These are phyloP conservation scores for Eudorina sp. DNA, from an alignment of 139 green algal species.

Conservation along the genomic window DNA sequence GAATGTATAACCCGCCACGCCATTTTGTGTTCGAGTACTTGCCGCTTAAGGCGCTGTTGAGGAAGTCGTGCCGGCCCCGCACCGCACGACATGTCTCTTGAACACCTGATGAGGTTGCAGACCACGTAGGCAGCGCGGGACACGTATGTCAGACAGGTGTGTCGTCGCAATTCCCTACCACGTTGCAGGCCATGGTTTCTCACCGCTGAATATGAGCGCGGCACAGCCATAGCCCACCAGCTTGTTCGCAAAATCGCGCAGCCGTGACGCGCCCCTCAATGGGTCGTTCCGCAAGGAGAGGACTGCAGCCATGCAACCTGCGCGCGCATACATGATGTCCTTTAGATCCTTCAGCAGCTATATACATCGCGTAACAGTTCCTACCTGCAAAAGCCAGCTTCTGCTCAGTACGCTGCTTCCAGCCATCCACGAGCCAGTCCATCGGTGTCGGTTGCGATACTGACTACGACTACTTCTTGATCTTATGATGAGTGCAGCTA, in stretches of 20 bases:
- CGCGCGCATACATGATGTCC: too few species aligned
- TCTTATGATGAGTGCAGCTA: too few species aligned
- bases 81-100: conserved; percentile 6
- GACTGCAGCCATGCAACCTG: conserved; percentile 15
- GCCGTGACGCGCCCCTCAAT: background rate
- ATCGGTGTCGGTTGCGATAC: too few species aligned
- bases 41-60: conserved; percentile 31
- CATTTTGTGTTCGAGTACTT: too few species aligned
- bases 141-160: too few species aligned
- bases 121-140: too few species aligned
- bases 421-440: conserved; percentile 7
- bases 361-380: background rate
- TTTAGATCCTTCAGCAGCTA: background rate
- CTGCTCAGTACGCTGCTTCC: conserved; percentile 5
- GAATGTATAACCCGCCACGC: too few species aligned
- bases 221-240: conserved; percentile 9
- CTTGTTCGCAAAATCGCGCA: conserved; percentile 11
- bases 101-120: background rate
- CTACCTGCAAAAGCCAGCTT: conserved; percentile 23
- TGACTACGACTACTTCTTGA: too few species aligned
- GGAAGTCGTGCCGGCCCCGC: conserved; percentile 26
- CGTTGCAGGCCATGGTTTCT: too few species aligned
- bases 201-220: conserved; percentile 28
- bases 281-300: conserved; percentile 14
- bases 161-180: too few species aligned